Evolutionary conservation across 176 grass and related monocot genomes (phyloP), one percentile per base, ranked within the genome.

Genomic region (Sorghum bicolor): DNA sequence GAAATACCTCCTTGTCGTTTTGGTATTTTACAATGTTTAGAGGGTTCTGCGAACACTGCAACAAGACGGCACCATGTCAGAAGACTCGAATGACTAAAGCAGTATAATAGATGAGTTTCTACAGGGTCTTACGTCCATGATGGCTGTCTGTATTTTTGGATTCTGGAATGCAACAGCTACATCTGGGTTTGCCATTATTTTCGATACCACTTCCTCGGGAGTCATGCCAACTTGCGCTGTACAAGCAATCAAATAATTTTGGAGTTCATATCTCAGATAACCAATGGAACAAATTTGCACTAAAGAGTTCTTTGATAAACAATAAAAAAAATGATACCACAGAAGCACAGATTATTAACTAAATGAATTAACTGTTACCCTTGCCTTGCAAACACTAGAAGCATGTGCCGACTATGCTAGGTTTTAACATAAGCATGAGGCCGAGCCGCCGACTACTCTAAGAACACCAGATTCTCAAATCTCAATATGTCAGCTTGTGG

Each of bases 21-120:
- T 99, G 96, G 85, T 99, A 99, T 64, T 99, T 99, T 57, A 94
- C 85, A 75, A 99, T 99, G 80, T 95, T 99, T 17, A 96, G 85
- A 38, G 96, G 96, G 65, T 99, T 99, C 86, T 99, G 96, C 0
- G 96, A 99, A 80, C 93, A 96, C 96, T 99, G 91, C 86, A 71
- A 64, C 34, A 84, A 79, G 36, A 76, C 57, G 62, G 74, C 10
- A 65, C 47, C 70, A 87, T 87, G 74, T 99, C 77, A 95, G 66
- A 78, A 77, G 36, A 87, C 32, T 83, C 30, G 69, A 89, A 84
- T 28, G 53, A 20, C 43, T 43, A 69, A 47, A 85, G 30, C 24
- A 89, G 11, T 12, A 79, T 12, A 79, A 43, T 5, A 8, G 50
- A 82, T 76, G 36, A 85, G 68, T 80, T 79, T 61, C 6, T 74